phyloP scores from a whole-genome alignment of 139 green algal genomes.

The Microglena sp. region DNA sequence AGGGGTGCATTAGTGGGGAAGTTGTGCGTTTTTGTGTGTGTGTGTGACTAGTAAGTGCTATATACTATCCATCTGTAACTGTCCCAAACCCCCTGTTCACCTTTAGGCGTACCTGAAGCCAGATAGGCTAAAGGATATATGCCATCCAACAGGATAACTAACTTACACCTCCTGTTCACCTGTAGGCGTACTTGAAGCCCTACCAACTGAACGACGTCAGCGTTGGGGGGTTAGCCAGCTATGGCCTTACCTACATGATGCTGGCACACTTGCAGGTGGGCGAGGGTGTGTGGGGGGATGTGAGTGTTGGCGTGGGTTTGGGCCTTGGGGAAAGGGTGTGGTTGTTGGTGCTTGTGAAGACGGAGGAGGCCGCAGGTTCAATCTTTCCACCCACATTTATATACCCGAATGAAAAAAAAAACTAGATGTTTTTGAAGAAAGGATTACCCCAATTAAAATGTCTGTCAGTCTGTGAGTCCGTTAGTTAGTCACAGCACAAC shows the following conservation, averaged over 20 bases:
- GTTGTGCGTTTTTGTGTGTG: constrained; percentile 1
- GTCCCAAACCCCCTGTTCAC: background rate
- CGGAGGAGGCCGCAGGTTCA: background rate
- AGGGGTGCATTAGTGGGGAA: too few species aligned
- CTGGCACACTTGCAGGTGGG: constrained; percentile 21
- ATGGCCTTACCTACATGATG: constrained; percentile 27
- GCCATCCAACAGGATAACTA: background rate
- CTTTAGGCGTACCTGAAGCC: background rate
- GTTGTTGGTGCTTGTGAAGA: background rate
- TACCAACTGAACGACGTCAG: constrained; percentile 20
- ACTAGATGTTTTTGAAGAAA: too few species aligned
- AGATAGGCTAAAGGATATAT: too few species aligned
- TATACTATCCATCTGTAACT: constrained; percentile 14
- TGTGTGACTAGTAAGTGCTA: background rate
- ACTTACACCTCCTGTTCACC: background rate
- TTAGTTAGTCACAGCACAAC: too few species aligned
- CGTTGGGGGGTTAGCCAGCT: constrained; percentile 14
- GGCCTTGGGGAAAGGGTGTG: background rate
- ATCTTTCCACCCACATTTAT: background rate
- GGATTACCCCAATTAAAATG: too few species aligned
- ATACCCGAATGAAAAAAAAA: too few species aligned
- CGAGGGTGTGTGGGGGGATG: background rate
- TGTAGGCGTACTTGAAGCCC: constrained; percentile 52
- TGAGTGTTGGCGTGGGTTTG: background rate
- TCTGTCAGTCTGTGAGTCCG: too few species aligned